Evolutionary conservation across 75 land plant genomes (phyloP).

Genomic region (Chamaecyparis obtusa): DNA sequence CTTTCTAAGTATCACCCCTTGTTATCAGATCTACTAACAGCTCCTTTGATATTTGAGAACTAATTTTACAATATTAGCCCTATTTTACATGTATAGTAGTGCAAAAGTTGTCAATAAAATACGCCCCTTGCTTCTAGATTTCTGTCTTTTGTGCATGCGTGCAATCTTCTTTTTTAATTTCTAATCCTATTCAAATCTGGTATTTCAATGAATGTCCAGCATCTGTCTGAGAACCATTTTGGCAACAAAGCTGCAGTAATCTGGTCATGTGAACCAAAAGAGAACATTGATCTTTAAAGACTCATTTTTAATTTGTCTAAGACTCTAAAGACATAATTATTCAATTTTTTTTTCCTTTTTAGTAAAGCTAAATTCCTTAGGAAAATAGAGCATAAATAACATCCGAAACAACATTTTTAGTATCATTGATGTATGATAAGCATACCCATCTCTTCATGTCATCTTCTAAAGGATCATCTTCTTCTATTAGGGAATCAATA

Average conservation of each 20-base stretch:
- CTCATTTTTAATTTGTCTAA: background rate
- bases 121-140: background rate
- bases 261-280: background rate
- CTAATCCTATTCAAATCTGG: background rate
- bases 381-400: background rate
- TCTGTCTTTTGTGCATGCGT: background rate
- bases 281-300: background rate
- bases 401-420: background rate
- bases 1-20: background rate
- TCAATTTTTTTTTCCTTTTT: background rate
- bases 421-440: background rate
- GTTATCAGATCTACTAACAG: background rate
- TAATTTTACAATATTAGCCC: background rate
- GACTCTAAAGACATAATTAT: background rate
- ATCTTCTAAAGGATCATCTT: conserved; percentile 13
- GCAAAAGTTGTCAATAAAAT: background rate
- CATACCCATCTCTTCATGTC: conserved; percentile 9
- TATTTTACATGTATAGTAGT: background rate
- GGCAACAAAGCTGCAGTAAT: background rate
- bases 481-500: conserved; percentile 12
- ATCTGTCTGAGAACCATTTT: background rate
- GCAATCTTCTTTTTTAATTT: background rate
- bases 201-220: background rate
- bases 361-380: background rate
- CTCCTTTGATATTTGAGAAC: background rate